phyloP scores from a whole-genome alignment of 257 asterid genomes.

The Forsythia suspensa region DNA sequence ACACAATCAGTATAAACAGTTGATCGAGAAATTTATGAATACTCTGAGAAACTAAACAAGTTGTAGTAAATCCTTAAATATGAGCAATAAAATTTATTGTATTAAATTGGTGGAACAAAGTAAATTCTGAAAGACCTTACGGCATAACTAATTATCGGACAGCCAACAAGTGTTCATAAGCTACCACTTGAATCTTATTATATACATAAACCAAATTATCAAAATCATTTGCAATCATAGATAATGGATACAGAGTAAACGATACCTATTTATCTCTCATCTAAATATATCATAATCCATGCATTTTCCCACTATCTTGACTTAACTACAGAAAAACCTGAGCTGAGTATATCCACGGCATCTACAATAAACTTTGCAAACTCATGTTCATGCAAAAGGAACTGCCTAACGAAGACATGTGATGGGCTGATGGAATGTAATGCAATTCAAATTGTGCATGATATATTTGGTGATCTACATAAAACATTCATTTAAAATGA shows the following conservation, averaged over 20 bases:
- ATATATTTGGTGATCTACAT: background rate
- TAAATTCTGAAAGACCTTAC: background rate
- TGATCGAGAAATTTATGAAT: background rate
- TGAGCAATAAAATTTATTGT: background rate
- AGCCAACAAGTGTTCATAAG: background rate
- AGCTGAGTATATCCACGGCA: background rate
- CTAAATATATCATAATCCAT: background rate
- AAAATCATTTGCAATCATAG: background rate
- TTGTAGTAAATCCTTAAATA: background rate
- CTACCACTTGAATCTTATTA: background rate
- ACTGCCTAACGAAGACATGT: background rate
- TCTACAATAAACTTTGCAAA: background rate
- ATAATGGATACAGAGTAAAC: background rate
- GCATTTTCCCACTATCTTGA: background rate
- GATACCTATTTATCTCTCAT: background rate
- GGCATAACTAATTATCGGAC: background rate
- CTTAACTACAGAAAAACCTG: background rate
- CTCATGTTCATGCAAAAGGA: background rate
- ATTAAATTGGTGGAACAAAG: background rate
- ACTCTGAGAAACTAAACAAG: background rate
- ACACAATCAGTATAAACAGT: constrained; percentile 1
- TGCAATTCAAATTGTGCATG: background rate
- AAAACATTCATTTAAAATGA: background rate
- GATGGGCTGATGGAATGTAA: background rate
- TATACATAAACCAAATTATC: constrained; percentile 1